phyloP scores from a whole-genome alignment of 2,329 filamentous ascomycete genomes.

The Boeremia lycopersici region DNA sequence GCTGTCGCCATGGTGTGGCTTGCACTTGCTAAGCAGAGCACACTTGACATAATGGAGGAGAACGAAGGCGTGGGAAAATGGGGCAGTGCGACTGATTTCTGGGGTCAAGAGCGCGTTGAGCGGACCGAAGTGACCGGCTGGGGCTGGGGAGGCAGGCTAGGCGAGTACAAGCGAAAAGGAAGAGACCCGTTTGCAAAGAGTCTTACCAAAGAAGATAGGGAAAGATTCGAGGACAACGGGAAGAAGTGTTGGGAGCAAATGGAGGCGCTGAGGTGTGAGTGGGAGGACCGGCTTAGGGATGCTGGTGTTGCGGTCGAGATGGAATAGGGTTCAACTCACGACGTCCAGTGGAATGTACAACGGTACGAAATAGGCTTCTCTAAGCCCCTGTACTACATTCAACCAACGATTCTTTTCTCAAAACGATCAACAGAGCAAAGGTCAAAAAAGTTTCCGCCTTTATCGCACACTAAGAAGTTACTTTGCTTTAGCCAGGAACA shows the following conservation, averaged over 20 bases:
- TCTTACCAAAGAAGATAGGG: conserved; percentile 65
- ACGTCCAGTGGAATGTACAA: neutral
- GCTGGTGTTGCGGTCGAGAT: conserved; percentile 47
- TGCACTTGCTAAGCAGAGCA: conserved; percentile 68
- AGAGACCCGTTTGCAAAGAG: conserved; percentile 65
- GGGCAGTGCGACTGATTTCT: conserved; percentile 73
- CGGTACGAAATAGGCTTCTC: neutral
- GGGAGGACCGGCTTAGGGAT: conserved; percentile 56
- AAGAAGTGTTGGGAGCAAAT: conserved; percentile 70
- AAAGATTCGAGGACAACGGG: conserved; percentile 68
- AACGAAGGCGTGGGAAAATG: conserved; percentile 72
- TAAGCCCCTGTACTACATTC: neutral
- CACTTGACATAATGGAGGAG: conserved; percentile 62
- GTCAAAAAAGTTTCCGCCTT: neutral
- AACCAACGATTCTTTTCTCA: neutral
- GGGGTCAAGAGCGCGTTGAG: conserved; percentile 66
- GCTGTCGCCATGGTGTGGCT: conserved; percentile 80
- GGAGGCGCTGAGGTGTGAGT: conserved; percentile 71
- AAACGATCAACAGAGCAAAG: neutral
- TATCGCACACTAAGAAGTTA: neutral
- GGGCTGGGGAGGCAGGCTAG: conserved; percentile 67
- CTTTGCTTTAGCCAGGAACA: neutral
- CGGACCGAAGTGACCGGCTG: conserved; percentile 86
- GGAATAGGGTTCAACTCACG: conserved; percentile 16
- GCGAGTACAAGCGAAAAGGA: conserved; percentile 57